Evolutionary conservation across 2,329 filamentous ascomycete genomes (phyloP), one percentile per base, ranked within the genome.

Genomic region (Aureobasidium sp.): DNA sequence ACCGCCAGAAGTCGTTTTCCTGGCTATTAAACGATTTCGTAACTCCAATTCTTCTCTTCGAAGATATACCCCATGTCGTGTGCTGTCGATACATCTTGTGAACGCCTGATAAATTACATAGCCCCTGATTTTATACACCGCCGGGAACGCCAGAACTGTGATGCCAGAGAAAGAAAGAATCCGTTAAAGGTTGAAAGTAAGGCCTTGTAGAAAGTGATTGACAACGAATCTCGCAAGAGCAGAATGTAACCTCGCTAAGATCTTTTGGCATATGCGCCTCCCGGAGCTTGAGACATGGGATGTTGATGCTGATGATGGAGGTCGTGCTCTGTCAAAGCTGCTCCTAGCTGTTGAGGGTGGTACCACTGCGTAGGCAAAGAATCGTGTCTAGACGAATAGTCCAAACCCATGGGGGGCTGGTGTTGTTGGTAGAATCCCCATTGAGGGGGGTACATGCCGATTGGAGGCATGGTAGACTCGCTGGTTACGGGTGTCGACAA

Each of bases 361-460:
- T 62, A 62, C 60, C 60, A 62, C n/a, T 62, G 60, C 15, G 49
- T 55, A 9, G 39, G 41, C 6, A 56, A 20, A 45, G 60, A 62
- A 31, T 62, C 60, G n/a, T 62, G 60, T 39, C 60, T 49, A 22
- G 44, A 49, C 5, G 44, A 39, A 27, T 56, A 62, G 22, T 62
- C 60, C 60, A 62, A 49, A 8, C 41, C 39, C 29, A 62, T 47
- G 3, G 51, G 51, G 2, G 57, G 57, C 27, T 60, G 55, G n/a
- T 58, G 57, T 15, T 62, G 60, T 8, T 55, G 60, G 17, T 62
- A 62, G 42, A 37, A 62, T 2, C 42, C 41, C 60, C 60, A 62
- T 22, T 62, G 60, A 20, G 60, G 60, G 31, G 60, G 49, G n/a
- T 62, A 62, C 60, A 62, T 62, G 31, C 49, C 60, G 3, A 55